Conservation (phyloP, 2,329 filamentous ascomycete species). For the Pyrenochaeta sp. region DNA sequence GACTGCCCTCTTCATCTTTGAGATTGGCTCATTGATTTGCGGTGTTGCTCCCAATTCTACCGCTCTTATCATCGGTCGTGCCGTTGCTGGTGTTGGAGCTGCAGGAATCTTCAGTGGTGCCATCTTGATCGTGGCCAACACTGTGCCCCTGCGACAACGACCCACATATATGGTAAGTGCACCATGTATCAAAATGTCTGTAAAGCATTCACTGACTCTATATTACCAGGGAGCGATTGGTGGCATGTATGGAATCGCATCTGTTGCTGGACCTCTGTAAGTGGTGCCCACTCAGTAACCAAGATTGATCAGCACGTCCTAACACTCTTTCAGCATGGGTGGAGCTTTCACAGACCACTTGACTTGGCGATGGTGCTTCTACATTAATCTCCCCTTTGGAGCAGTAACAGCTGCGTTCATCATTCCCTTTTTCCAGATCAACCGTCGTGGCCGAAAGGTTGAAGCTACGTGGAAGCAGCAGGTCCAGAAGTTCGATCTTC, state of each 20-base stretch:
- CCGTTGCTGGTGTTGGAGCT: conserved; percentile 59
- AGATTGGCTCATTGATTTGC: conserved; percentile 62
- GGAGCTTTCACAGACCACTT: conserved; percentile 57
- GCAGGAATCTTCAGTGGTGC: conserved; percentile 62
- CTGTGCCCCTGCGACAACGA: conserved; percentile 56
- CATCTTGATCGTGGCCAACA: conserved; percentile 56
- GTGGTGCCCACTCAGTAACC: conserved; percentile 25
- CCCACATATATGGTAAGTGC: conserved; percentile 54
- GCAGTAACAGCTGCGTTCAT: conserved; percentile 54
- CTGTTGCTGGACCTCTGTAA: conserved; percentile 57
- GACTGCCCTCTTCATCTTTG: conserved; percentile 57
- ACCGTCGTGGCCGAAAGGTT: conserved; percentile 43
- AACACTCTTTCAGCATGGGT: conserved; percentile 49
- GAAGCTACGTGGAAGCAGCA: conserved; percentile 48
- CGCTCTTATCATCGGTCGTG: conserved; percentile 61
- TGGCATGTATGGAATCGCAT: conserved; percentile 59
- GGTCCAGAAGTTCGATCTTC: conserved; percentile 57
- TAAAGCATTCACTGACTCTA: no score
- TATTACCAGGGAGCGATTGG: conserved; percentile 52
- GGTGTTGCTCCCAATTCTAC: conserved; percentile 60
- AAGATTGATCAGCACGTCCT: conserved; percentile 23
- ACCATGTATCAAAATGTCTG: no score
- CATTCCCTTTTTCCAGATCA: conserved; percentile 49
- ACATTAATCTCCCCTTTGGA: conserved; percentile 61
- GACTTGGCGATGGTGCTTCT: conserved; percentile 59